Percentiles rank a stretch among this genome's conserved stretches.
These are phyloP conservation scores for Smittium culicis DNA, from an alignment of 371 early-diverging fungal genomes.

Conservation along the genomic window DNA sequence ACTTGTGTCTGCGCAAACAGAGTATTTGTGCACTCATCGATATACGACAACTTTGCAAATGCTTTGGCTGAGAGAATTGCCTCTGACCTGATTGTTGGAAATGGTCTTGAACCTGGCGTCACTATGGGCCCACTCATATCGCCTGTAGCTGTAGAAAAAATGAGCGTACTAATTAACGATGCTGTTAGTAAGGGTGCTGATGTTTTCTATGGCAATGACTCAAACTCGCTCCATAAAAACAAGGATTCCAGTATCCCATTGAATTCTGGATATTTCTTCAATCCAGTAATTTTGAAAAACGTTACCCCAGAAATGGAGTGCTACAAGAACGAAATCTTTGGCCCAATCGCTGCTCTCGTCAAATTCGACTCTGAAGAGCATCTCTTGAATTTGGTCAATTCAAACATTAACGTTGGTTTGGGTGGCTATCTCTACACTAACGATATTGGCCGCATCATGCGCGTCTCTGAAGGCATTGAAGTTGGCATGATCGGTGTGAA, in stretches of 20 bases:
- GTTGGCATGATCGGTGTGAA: conserved; percentile 88
- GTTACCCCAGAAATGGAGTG: conserved; percentile 46
- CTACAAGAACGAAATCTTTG: conserved; percentile 60
- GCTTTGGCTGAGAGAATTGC: conserved; percentile 38
- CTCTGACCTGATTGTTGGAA: conserved; percentile 49
- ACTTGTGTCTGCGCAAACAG: conserved; percentile 80
- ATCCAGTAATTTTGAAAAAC: conserved; percentile 51
- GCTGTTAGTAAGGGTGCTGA: conserved; percentile 49
- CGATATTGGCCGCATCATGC: conserved; percentile 56
- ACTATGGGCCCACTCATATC: conserved; percentile 74
- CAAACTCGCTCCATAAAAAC: too few relatives aligned
- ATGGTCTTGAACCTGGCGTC: conserved; percentile 47
- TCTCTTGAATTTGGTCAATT: conserved; percentile 60
- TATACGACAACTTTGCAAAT: conserved; percentile 54
- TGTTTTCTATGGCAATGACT: too few relatives aligned
- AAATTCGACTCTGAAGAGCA: conserved; percentile 52
- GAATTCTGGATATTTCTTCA: conserved; percentile 39
- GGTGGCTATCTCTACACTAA: conserved; percentile 73
- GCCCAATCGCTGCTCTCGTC: conserved; percentile 60
- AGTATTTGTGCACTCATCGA: conserved; percentile 60
- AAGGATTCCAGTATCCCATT: conserved; percentile 43
- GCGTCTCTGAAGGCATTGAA: conserved; percentile 66
- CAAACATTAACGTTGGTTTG: conserved; percentile 53
- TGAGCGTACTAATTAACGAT: conserved; percentile 50
- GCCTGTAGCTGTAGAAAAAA: conserved; percentile 48